Conservation (phyloP, 1,139 yeast genomes). For the Sugiyamaella novakii region DNA sequence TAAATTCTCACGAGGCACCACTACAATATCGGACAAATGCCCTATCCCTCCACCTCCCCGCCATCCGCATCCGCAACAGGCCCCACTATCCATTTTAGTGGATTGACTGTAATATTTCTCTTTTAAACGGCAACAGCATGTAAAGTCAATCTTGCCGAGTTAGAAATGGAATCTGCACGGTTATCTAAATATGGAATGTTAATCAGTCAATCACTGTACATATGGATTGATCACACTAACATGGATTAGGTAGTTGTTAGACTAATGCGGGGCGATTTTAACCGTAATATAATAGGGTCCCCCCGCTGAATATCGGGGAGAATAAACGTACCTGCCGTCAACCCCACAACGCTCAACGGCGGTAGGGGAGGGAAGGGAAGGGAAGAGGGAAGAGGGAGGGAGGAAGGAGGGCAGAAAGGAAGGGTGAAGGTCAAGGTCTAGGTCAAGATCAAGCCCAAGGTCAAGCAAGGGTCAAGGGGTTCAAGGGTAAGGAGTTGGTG, state of each 20-base stretch:
- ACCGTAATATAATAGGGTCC: not conserved
- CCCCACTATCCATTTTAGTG: no score
- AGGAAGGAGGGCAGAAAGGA: no score
- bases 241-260: not conserved
- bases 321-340: not conserved
- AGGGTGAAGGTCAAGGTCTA: no score
- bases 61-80: no score
- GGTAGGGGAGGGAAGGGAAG: not conserved
- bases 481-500: no score
- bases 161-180: conserved; percentile 13
- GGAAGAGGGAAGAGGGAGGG: not conserved
- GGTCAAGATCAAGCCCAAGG: no score
- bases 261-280: conserved; percentile 13
- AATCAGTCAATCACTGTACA: conserved; percentile 3
- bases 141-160: not conserved
- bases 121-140: not conserved
- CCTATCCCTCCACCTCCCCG: no score
- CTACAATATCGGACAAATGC: no score
- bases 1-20: no score
- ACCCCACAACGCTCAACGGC: not conserved
- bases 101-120: no score
- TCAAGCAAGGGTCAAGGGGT: no score
- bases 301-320: conserved; percentile 16
- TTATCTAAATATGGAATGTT: conserved; percentile 3
- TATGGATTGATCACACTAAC: no score